Base-by-base conservation (phyloP, 129 eudicot genomes). In the Tagetes patula region DNA sequence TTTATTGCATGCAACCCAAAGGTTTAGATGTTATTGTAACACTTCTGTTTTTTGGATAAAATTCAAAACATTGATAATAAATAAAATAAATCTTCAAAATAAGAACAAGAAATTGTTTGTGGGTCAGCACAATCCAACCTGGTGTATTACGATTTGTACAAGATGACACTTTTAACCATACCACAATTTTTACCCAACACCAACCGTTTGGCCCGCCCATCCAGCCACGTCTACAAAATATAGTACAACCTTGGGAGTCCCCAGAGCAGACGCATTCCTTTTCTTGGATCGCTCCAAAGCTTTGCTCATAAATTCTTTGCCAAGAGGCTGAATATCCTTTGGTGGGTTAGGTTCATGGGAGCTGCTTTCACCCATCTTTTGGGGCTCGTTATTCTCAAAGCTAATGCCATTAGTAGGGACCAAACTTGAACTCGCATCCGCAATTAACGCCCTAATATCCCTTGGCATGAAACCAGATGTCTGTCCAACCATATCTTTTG, bases 381-480 rank as follows among this genome's bases (percentile, higher is more conserved):
- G 77, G 73, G 84, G 74, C 6, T 85, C 87, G 53, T 45, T 63
- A 13, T 79, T 81, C 41, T 77, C 77, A 64, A 27, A 67, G 58
- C 70, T 69, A 46, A 69, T 32, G n/a, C 65, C 72, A 55, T 58
- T 53, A 52, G 56, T 75, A 63, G 89, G 82, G 65, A 93, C 52
- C 67, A 89, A 52, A 82, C 76, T 86, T 30, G 87, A 87, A 75
- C 96, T 82, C 59, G 93, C 96, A 87, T 94, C 98, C 67, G 98
- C 96, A 83, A 90, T 74, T 83, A 94, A 68, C 67, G 98, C 88
- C 80, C 78, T 74, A 55, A 94, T 75, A 84, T 94, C 98, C 80
- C 96, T 87, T 41, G 98, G 92, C 88, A 83, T 84, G 72, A 79
- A 94, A 58, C 98, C 97, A 40, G 96, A 90, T 58, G 98, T 94